Conservation (phyloP, 2,329 filamentous ascomycete genomes). For the Seiridium unicorne region DNA sequence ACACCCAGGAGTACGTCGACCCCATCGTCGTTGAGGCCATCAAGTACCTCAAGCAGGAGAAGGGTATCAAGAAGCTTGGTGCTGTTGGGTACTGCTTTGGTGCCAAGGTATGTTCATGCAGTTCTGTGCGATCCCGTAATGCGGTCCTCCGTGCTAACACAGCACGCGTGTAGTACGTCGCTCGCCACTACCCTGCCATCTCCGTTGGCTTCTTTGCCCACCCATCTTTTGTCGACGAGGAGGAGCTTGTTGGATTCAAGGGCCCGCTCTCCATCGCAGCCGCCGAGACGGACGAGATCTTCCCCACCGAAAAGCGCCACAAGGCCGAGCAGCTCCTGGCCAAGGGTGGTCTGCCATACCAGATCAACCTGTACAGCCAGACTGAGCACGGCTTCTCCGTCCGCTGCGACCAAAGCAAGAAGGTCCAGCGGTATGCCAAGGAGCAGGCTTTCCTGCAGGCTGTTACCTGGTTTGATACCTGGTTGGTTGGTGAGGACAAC, state of each 20-base stretch:
- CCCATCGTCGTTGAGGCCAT: constrained; percentile 49
- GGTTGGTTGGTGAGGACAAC: constrained; percentile 15
- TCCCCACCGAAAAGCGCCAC: constrained; percentile 62
- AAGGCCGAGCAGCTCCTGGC: constrained; percentile 62
- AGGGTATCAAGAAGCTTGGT: constrained; percentile 58
- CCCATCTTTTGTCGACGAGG: constrained; percentile 70
- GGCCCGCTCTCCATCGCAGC: constrained; percentile 68
- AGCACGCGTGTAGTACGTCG: constrained; percentile 55
- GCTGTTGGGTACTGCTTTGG: constrained; percentile 75
- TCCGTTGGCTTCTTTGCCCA: constrained; percentile 74
- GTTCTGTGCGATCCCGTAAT: neutral
- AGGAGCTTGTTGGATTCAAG: constrained; percentile 64
- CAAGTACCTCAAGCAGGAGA: constrained; percentile 55
- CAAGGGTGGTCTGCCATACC: constrained; percentile 60
- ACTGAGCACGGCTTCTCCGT: constrained; percentile 76
- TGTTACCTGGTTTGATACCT: constrained; percentile 68
- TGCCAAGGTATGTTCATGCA: constrained; percentile 52
- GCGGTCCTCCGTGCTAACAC: neutral
- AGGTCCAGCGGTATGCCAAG: constrained; percentile 66
- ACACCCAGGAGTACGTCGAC: constrained; percentile 43
- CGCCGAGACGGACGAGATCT: constrained; percentile 64
- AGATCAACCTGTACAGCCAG: constrained; percentile 73
- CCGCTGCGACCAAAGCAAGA: constrained; percentile 59
- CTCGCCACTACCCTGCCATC: constrained; percentile 65
- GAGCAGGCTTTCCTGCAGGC: constrained; percentile 81